Evolutionary conservation across 1,139 yeast genomes (phyloP).

Genomic region (Protomyces arabidopsidicola): DNA sequence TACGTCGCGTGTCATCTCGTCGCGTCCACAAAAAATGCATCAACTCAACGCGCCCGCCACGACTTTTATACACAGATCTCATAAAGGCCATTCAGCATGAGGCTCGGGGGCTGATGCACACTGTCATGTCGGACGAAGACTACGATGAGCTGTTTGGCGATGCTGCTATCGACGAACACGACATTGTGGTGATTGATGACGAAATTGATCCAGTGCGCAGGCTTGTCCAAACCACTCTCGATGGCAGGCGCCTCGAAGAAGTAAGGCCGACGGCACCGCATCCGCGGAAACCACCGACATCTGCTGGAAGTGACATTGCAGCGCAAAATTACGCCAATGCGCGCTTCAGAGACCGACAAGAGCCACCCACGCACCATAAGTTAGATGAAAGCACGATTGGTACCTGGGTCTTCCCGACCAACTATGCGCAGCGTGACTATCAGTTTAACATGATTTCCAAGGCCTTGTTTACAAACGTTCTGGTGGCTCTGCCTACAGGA

Average conservation of each 20-base stretch:
- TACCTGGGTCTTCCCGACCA: conserved; percentile 76
- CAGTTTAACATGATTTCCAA: conserved; percentile 73
- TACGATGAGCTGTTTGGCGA: not conserved
- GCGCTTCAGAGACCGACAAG: conserved; percentile 15
- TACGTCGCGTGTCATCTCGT: not conserved
- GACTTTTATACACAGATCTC: too few relatives aligned
- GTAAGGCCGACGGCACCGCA: not conserved
- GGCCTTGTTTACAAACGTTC: conserved; percentile 65
- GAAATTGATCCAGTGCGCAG: not conserved
- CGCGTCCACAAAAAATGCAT: not conserved
- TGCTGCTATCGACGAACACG: not conserved
- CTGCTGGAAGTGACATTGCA: not conserved
- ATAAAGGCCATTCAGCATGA: too few relatives aligned
- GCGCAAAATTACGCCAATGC: not conserved
- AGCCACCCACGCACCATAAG: conserved; percentile 28
- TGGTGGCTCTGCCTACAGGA: conserved; percentile 96
- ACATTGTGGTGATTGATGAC: not conserved
- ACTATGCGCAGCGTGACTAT: conserved; percentile 76
- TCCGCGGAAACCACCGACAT: not conserved
- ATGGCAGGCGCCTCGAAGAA: not conserved
- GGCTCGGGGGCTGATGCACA: too few relatives aligned
- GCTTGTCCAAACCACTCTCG: not conserved
- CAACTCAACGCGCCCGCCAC: not conserved
- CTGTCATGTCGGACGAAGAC: not conserved
- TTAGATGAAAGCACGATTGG: conserved; percentile 30